Base-by-base conservation (phyloP, 2,329 filamentous ascomycete genomes). In the Bipolaris gigantea region DNA sequence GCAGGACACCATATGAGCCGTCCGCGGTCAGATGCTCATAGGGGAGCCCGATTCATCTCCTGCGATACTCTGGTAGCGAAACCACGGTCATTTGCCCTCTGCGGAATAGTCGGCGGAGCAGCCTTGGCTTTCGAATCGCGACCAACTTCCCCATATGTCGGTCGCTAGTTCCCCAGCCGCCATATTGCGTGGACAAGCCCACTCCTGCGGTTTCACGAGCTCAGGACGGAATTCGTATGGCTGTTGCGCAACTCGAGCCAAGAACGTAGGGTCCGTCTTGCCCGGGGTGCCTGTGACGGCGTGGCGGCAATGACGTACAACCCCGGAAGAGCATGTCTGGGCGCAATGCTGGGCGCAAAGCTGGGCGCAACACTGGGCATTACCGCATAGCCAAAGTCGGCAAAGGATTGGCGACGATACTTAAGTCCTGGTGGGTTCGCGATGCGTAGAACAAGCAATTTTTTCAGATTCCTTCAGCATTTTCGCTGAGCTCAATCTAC, bases 301-400 rank as follows among this genome's bases (percentile, higher is more conserved):
- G 62, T 60, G 63, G 63, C 57, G 59, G 43, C 49, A 48, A 65
- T 65, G 63, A 66, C 63, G 63, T 66, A 62, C 8, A 42, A 48
- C 42, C 45, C 43, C 48, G 40, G 53, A 56, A 56, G 41, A 38
- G 48, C 25, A 56, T 49, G 49, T 56, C 64, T 66, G 56, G 64
- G 64, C 64, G 50, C 36, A 34, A 49, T 43, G 55, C 64, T 66
- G 55, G 64, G 64, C 64, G 50, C 36, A 34, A 49, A 45, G 55
- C 64, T 66, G 55, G 64, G 64, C 64, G 49, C 41, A 38, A 55
- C 18, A 35, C 64, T 66, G 62, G 64, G 64, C 64, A 65, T 66
- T 62, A 61, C 57, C 44, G 54, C 59, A 65, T 60, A 50, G 45
- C 44, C 39, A 36, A 55, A 49, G 50, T 39, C 47, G 47, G 51